Conservation (phyloP, 305 asterid species). For the Solanum hybrid region DNA sequence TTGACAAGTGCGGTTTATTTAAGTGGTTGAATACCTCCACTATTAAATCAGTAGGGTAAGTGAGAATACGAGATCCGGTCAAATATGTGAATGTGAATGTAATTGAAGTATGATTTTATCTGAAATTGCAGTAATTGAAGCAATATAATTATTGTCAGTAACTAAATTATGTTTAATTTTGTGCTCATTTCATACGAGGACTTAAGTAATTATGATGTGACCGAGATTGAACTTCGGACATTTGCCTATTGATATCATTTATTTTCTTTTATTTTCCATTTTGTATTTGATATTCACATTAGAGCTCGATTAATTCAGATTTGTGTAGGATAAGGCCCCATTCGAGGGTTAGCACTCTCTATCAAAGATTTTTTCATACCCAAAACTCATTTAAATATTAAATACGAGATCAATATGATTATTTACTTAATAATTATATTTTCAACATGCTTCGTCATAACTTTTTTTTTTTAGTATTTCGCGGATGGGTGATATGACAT, state of each 20-base stretch:
- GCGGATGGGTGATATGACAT: neutral
- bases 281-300: too few relatives aligned
- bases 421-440: neutral
- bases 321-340: too few relatives aligned
- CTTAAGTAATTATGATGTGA: neutral
- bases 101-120: neutral
- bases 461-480: too few relatives aligned
- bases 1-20: neutral
- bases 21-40: neutral
- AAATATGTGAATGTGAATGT: neutral
- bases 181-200: too few relatives aligned
- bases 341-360: neutral
- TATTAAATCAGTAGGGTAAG: neutral
- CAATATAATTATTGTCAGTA: too few relatives aligned
- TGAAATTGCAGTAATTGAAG: too few relatives aligned
- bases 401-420: too few relatives aligned
- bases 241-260: too few relatives aligned
- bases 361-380: fast-evolving
- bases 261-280: too few relatives aligned
- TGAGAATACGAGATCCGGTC: too few relatives aligned
- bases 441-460: neutral
- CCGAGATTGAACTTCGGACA: neutral
- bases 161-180: too few relatives aligned
- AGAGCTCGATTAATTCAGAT: neutral
- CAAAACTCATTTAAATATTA: neutral